Percentiles rank a stretch among this genome's conserved stretches.
phyloP scores from a whole-genome alignment of 106 monocot species.

The Posidonia australis region DNA sequence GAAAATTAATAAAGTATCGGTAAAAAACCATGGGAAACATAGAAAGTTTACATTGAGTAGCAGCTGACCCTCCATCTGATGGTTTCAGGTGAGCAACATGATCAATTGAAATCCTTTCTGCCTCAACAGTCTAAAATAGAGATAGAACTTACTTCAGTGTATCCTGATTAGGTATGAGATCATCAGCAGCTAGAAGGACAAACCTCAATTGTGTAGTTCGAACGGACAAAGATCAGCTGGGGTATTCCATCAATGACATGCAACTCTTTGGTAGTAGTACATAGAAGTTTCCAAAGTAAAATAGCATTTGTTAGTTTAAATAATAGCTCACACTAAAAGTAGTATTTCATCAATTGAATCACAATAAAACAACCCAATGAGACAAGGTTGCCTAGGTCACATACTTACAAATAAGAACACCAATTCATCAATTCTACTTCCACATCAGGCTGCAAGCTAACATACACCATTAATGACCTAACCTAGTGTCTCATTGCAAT shows the following conservation, averaged over 20 bases:
- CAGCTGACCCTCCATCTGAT: slow-evolving; percentile 98
- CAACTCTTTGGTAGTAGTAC: slow-evolving; percentile 38
- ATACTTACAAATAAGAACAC: too few relatives aligned
- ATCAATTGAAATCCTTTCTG: slow-evolving; percentile 94
- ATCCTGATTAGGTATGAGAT: neutral
- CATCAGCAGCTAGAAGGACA: slow-evolving; percentile 3
- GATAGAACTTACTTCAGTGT: neutral
- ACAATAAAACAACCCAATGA: too few relatives aligned
- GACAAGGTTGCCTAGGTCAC: too few relatives aligned
- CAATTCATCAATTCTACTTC: too few relatives aligned
- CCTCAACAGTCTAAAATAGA: slow-evolving; percentile 77
- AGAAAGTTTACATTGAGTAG: slow-evolving; percentile 70
- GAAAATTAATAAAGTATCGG: slow-evolving; percentile 2
- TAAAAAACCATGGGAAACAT: neutral
- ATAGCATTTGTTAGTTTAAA: neutral
- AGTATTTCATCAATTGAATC: too few relatives aligned
- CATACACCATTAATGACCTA: too few relatives aligned
- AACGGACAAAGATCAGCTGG: slow-evolving; percentile 90
- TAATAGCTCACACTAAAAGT: neutral
- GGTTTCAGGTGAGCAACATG: slow-evolving; percentile 99
- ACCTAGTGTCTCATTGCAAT: too few relatives aligned
- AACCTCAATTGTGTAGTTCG: slow-evolving; percentile 97
- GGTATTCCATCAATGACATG: slow-evolving; percentile 98
- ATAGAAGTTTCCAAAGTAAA: neutral
- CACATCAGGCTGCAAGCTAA: too few relatives aligned